Percentiles rank a stretch among this genome's conserved stretches.
phyloP scores from a whole-genome alignment of 495 filamentous ascomycete species.

The Staphylotrichum longicolle region DNA sequence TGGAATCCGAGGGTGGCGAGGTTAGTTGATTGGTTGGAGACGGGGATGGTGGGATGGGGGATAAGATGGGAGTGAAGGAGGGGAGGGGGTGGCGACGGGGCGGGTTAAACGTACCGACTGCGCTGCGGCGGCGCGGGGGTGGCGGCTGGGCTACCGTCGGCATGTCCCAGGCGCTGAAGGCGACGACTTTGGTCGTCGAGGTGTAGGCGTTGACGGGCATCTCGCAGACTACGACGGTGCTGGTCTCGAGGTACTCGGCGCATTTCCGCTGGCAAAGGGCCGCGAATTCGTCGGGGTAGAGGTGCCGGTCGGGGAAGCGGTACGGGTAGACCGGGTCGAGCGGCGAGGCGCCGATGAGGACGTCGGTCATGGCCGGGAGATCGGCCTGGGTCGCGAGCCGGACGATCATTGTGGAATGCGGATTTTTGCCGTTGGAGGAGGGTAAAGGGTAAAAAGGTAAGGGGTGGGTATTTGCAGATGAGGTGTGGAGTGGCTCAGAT shows the following conservation, averaged over 20 bases:
- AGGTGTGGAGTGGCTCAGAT: too few relatives aligned
- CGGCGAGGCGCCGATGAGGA: conserved; percentile 30
- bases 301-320: conserved; percentile 34
- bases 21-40: background rate
- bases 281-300: conserved; percentile 30
- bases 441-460: too few relatives aligned
- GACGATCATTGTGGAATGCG: conserved; percentile 19
- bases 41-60: background rate
- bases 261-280: conserved; percentile 28
- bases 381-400: conserved; percentile 28
- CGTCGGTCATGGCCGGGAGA: conserved; percentile 32
- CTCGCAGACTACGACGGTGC: conserved; percentile 36
- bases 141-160: background rate
- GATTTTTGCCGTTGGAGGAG: too few relatives aligned
- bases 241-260: conserved; percentile 29
- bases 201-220: conserved; percentile 14
- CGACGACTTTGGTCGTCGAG: conserved; percentile 21
- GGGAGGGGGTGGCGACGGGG: background rate
- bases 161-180: conserved; percentile 33
- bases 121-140: background rate
- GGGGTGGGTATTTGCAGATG: too few relatives aligned
- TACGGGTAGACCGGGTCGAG: conserved; percentile 39
- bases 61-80: background rate
- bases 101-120: conserved; percentile 12
- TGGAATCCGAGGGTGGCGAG: background rate